Base-by-base conservation (phyloP, 2,329 filamentous ascomycete genomes). In the Xylaria sp. region DNA sequence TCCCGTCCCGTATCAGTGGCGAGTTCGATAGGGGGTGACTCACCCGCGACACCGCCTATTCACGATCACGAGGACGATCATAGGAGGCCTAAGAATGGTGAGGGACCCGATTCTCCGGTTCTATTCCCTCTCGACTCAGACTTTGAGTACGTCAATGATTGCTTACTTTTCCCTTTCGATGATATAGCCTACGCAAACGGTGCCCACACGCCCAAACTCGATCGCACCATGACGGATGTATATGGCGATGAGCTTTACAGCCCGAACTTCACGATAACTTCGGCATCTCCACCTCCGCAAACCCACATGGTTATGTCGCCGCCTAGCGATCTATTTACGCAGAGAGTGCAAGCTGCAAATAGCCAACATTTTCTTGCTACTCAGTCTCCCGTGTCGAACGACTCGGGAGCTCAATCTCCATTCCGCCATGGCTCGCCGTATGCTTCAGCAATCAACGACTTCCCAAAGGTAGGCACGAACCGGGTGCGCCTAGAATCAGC, bases 181-280 rank as follows among this genome's bases (percentile, higher is more conserved):
- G 86, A 85, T 89, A 86, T 89, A 81, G 86, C 88, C 73, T 83
- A 83, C 73, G 80, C 83, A 70, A 83, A 85, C 64, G 65, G 65
- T 25, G 48, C 25, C 34, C 68, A 63, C 48, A 83, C 90, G 32
- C 92, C 94, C 32, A 96, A 95, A 81, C 87, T 97, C 72, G 91
- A 94, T 74, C 88, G 94, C 66, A 96, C 94, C 0, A 93, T 96
- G 82, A 95, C 94, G 20, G 94, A 97, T 77, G 87, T 93, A 59
- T 95, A 92, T 77, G 87, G 89, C 75, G 94, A 97, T 79, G 93
- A 96, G 79, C 86, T 97, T 0, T 97, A 93, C 84, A 94, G 91
- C 74, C 91, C 92, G 0, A 87, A 85, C 74, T 89, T 90, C 69
- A 85, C 84, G 41, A 85, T 90, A 76, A 87, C 87, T 0, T 86